Evolutionary conservation across 1,284 basidiomycete genomes (phyloP).

Genomic region (Phlebopus sp.): DNA sequence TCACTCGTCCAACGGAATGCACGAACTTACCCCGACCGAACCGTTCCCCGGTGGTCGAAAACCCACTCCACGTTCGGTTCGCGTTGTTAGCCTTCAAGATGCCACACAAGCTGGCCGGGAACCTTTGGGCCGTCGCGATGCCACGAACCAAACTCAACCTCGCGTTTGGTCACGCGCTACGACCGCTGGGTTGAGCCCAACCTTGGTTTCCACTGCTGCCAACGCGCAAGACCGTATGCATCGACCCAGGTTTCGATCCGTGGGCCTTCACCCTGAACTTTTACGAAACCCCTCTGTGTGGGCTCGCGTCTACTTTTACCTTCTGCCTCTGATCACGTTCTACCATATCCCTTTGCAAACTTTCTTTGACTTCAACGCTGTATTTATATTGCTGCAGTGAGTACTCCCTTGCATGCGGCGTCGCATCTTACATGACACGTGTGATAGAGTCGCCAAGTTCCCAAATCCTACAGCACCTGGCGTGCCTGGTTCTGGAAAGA

Average conservation of each 20-base stretch:
- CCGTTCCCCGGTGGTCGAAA: conserved; percentile 58
- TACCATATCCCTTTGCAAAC: conserved; percentile 71
- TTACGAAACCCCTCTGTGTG: conserved; percentile 56
- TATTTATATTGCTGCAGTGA: conserved; percentile 73
- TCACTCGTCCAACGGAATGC: conserved; percentile 51
- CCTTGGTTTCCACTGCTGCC: conserved; percentile 41
- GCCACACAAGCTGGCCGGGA: conserved; percentile 35
- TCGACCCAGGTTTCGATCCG: conserved; percentile 62
- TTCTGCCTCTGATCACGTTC: conserved; percentile 66
- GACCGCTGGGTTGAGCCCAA: conserved; percentile 45
- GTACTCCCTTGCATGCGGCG: conserved; percentile 32
- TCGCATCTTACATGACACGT: conserved; percentile 15
- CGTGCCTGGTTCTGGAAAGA: conserved; percentile 63
- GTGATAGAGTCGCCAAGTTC: conserved; percentile 58
- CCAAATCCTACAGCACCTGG: conserved; percentile 67
- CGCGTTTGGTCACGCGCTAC: conserved; percentile 64
- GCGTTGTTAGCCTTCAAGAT: conserved; percentile 68
- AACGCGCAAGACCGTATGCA: conserved; percentile 36
- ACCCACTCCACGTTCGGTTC: conserved; percentile 72
- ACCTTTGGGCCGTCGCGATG: conserved; percentile 36
- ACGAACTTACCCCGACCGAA: conserved; percentile 40
- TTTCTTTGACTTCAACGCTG: conserved; percentile 79
- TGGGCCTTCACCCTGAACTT: conserved; percentile 61
- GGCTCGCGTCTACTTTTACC: conserved; percentile 59
- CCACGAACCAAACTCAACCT: conserved; percentile 48